These are phyloP conservation scores for Annona cherimola DNA, from an alignment of 164 flowering plant genomes.

Conservation along the genomic window DNA sequence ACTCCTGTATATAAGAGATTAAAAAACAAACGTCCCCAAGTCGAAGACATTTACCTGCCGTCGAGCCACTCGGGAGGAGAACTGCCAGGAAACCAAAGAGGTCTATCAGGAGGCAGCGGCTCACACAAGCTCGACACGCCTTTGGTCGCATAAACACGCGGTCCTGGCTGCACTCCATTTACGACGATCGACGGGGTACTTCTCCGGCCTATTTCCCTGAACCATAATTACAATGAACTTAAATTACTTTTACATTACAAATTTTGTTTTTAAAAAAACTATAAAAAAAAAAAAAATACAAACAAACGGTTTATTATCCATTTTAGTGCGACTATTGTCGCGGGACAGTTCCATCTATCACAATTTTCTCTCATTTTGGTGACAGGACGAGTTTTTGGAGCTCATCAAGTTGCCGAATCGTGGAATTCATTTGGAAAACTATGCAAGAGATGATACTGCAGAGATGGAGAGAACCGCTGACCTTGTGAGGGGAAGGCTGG, in stretches of 20 bases:
- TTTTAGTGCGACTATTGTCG: not conserved
- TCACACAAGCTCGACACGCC: conserved; percentile 75
- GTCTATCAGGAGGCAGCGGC: conserved; percentile 87
- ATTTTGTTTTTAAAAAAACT: no score
- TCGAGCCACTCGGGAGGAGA: conserved; percentile 88
- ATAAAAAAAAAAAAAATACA: not conserved
- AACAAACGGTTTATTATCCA: not conserved
- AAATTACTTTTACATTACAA: no score
- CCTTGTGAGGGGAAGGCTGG: conserved; percentile 32
- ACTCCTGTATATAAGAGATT: no score
- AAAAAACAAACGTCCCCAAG: not conserved
- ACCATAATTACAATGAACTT: no score
- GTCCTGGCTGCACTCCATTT: conserved; percentile 8
- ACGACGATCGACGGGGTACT: conserved; percentile 10
- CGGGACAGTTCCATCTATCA: not conserved
- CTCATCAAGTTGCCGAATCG: not conserved
- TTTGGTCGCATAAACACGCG: conserved; percentile 46
- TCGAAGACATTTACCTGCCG: conserved; percentile 50
- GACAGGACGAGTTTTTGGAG: not conserved
- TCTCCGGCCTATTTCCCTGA: conserved; percentile 28
- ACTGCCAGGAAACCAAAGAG: conserved; percentile 93
- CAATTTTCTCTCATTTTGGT: not conserved
- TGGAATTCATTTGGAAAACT: not conserved
- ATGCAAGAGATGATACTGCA: not conserved
- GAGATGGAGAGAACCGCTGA: conserved; percentile 3